Percentiles rank a stretch among this genome's conserved stretches.
Evolutionary conservation across 192 early-diverging fungal species (phyloP).

Genomic region (Rhizoclosmatium sp.): DNA sequence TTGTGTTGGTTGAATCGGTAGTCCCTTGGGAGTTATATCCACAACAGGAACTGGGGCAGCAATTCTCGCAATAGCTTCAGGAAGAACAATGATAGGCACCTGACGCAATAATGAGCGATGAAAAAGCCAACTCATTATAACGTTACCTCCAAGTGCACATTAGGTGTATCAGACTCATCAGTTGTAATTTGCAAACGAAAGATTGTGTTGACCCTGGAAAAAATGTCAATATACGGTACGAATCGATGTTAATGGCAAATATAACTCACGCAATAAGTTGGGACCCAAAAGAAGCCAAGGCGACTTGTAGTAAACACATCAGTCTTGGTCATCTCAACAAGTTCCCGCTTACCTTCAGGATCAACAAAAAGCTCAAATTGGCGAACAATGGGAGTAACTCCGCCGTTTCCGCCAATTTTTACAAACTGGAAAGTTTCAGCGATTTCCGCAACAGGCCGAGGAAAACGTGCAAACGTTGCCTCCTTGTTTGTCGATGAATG

Average conservation of each 20-base stretch:
- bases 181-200: conserved; percentile 1
- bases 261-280: background rate
- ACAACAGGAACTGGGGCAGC: too few species aligned
- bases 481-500: background rate
- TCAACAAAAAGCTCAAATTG: conserved; percentile 9
- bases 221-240: too few species aligned
- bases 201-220: conserved; percentile 11
- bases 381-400: background rate
- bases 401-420: background rate
- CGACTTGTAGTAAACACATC: too few species aligned
- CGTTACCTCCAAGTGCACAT: background rate
- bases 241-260: too few species aligned
- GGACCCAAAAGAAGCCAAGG: too few species aligned
- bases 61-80: too few species aligned
- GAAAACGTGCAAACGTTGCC: background rate
- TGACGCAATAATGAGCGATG: too few species aligned
- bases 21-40: too few species aligned
- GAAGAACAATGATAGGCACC: too few species aligned
- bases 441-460: conserved; percentile 13
- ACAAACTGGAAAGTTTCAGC: conserved; percentile 2
- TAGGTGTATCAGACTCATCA: conserved; percentile 17
- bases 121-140: too few species aligned
- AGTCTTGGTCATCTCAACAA: background rate
- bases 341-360: background rate
- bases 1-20: too few species aligned